Base-by-base conservation (phyloP, 257 asterid species). In the Plantago elongata region DNA sequence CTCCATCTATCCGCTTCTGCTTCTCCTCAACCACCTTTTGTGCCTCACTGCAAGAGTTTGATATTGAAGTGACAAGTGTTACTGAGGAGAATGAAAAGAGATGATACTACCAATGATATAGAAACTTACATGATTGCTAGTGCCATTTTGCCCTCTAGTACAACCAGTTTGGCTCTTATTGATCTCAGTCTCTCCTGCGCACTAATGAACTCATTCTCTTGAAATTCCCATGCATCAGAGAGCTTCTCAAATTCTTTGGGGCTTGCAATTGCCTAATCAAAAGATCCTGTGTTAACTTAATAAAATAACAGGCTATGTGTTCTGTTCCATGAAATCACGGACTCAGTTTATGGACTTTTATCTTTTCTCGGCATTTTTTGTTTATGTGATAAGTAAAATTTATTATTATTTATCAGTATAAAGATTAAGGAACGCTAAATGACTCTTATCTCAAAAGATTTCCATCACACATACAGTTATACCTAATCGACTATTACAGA, bases 171-270 rank as follows among this genome's bases (percentile, higher is more conserved):
- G 73, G 95, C 94, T 67, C 84, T 86, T 45, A 81, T 67, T 64
- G 91, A 79, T 62, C 97, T 78, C 71, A 93, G 65, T 46, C 73
- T 78, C 66, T 79, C 94, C 68, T 79, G 79, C 22, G 90, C 79
- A 64, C 73, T 75, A 81, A 81, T 79, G 81, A 82, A 15, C 57
- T 85, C 92, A 48, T 83, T 89, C 83, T 93, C 95, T 68, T 82
- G 93, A 74, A 89, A 83, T 75, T 93, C 99, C 71, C 69, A 68
- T 45, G 75, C 92, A 82, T 89, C 99, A 29, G 90, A 84, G 61
- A 93, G 84, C 65, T 71, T 54, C 67, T 70, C 83, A 60, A 73
- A 61, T 50, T 77, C 81, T 44, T 61, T 66, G 13, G 84, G 72
- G 64, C 72, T 73, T 63, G 55, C 81, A 74, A 52, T 67, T 61